Percentiles rank a stretch among this genome's conserved stretches.
These are phyloP conservation scores for Gossypium lobatum DNA, from an alignment of 441 rosid genomes.

Conservation along the genomic window DNA sequence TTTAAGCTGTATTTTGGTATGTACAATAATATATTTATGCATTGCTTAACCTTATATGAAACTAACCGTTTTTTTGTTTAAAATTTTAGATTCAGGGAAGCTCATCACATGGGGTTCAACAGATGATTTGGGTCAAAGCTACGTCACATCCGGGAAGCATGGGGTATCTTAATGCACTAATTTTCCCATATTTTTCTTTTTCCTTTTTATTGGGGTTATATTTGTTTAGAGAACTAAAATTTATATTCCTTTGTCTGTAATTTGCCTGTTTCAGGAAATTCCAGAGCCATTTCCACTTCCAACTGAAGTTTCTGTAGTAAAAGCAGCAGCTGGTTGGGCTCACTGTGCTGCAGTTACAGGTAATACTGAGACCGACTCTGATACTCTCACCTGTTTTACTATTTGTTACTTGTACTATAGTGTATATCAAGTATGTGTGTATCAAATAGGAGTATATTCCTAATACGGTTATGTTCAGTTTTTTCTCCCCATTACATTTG, in stretches of 20 bases:
- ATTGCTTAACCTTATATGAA: neutral
- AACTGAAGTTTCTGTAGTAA: slow-evolving; percentile 49
- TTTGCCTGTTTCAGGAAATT: slow-evolving; percentile 52
- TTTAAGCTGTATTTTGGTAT: neutral
- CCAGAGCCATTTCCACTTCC: slow-evolving; percentile 96
- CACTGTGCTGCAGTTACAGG: slow-evolving; percentile 93
- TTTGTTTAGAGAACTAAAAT: slow-evolving; percentile 1
- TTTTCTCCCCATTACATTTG: neutral
- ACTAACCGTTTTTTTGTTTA: neutral
- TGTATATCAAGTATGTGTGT: no score
- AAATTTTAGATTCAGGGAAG: slow-evolving; percentile 68
- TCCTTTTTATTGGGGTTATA: neutral
- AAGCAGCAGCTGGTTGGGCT: slow-evolving; percentile 99
- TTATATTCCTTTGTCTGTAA: neutral
- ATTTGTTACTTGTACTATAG: no score
- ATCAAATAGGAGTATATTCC: no score
- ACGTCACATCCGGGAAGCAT: slow-evolving; percentile 90
- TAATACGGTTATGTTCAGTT: neutral
- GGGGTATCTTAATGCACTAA: slow-evolving; percentile 50
- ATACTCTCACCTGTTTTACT: no score
- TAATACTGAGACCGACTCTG: slow-evolving; percentile 10
- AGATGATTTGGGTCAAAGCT: slow-evolving; percentile 97
- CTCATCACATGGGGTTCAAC: slow-evolving; percentile 98
- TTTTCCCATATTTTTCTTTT: neutral
- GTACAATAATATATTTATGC: neutral